phyloP scores from a whole-genome alignment of 257 asterid species.

The Craterostigma plantagineum region DNA sequence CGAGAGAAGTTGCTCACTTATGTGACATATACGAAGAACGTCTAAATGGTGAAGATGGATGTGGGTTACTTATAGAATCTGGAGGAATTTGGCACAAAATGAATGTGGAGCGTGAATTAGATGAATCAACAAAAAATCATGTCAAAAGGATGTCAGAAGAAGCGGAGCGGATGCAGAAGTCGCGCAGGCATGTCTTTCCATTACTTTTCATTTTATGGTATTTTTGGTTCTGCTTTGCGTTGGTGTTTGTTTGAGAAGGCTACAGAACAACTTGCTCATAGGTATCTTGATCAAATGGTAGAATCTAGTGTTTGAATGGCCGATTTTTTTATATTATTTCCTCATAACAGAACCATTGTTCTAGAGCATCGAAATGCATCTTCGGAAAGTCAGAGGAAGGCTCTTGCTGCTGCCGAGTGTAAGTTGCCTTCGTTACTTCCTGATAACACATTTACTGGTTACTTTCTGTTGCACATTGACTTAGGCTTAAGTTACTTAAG shows the following conservation, averaged over 20 bases:
- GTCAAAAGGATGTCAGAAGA: conserved; percentile 87
- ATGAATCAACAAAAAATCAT: conserved; percentile 79
- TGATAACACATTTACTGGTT: too few species aligned
- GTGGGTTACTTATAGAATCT: conserved; percentile 75
- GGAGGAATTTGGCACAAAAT: conserved; percentile 90
- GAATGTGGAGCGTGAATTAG: conserved; percentile 80
- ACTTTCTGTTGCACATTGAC: not conserved
- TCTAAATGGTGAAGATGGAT: conserved; percentile 74
- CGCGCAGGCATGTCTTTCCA: conserved; percentile 51
- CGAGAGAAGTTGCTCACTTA: conserved; percentile 68
- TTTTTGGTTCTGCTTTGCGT: not conserved
- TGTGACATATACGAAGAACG: conserved; percentile 94
- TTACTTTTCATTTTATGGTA: not conserved
- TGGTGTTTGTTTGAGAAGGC: not conserved
- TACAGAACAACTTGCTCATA: too few species aligned
- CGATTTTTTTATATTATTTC: conserved; percentile 7
- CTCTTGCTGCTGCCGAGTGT: conserved; percentile 68
- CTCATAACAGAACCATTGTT: conserved; percentile 68
- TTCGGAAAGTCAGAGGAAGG: conserved; percentile 62
- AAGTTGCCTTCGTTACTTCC: conserved; percentile 21
- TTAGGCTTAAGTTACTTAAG: conserved; percentile 3
- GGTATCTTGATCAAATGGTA: not conserved
- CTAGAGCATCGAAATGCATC: conserved; percentile 67
- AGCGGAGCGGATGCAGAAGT: conserved; percentile 65
- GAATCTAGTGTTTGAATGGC: not conserved